Evolutionary conservation across 2,329 filamentous ascomycete species (phyloP).

Genomic region (Paecilomyces fulvus): DNA sequence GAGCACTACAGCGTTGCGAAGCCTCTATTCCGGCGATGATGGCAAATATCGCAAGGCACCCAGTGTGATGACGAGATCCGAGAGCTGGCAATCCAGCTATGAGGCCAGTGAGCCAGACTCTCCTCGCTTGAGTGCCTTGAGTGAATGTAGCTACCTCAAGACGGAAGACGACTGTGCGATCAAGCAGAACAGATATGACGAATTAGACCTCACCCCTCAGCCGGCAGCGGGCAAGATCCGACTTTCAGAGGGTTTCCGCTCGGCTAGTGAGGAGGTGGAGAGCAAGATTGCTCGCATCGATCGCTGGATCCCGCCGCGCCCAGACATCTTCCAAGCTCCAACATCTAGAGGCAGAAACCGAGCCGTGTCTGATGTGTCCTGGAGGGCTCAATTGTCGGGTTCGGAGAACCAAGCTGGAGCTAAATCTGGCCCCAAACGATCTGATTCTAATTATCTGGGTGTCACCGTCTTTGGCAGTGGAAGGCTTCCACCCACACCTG

Average conservation of each 20-base stretch:
- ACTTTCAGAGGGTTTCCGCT: constrained; percentile 10
- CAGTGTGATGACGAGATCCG: constrained; percentile 25
- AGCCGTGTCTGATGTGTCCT: constrained; percentile 13
- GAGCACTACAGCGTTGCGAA: constrained; percentile 31
- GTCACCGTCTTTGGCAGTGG: constrained; percentile 23
- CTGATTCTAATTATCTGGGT: constrained; percentile 17
- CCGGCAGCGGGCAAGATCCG: constrained; percentile 1
- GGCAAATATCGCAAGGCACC: constrained; percentile 17
- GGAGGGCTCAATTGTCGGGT: constrained; percentile 10
- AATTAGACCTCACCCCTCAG: background rate
- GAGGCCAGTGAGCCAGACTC: constrained; percentile 28
- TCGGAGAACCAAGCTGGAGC: constrained; percentile 17
- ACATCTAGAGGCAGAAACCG: constrained; percentile 11
- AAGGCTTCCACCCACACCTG: constrained; percentile 33
- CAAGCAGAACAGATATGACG: constrained; percentile 7
- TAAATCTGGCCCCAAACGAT: constrained; percentile 11
- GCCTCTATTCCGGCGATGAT: constrained; percentile 26
- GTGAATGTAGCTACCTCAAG: constrained; percentile 37
- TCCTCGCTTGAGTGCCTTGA: constrained; percentile 35
- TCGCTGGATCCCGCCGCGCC: constrained; percentile 22
- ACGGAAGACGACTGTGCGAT: constrained; percentile 16
- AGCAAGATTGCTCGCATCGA: constrained; percentile 19
- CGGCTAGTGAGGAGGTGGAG: constrained; percentile 9
- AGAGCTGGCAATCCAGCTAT: constrained; percentile 28
- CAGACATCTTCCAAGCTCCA: constrained; percentile 10